Evolutionary conservation across 345 rosid species (phyloP).

Genomic region (Camelina hispida): DNA sequence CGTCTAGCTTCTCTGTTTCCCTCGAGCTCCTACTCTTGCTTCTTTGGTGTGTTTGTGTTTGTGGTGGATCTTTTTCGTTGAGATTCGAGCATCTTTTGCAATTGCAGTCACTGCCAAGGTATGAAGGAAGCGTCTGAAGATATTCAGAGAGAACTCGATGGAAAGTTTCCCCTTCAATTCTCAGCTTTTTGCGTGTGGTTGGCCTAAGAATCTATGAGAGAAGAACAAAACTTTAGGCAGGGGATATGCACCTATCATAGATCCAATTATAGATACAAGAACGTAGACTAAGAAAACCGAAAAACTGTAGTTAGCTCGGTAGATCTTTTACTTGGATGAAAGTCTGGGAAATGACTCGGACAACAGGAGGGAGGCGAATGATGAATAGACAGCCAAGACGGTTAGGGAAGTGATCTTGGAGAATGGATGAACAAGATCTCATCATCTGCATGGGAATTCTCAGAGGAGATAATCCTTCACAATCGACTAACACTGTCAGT

Average conservation of each 20-base stretch:
- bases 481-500: constrained; percentile 84
- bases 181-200: constrained; percentile 75
- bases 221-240: constrained; percentile 15
- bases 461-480: constrained; percentile 84
- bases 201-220: constrained; percentile 77
- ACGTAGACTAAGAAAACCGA: constrained; percentile 4
- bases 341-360: constrained; percentile 85
- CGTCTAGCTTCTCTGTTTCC: constrained; percentile 30
- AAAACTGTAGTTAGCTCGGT: background rate
- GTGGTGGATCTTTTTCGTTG: constrained; percentile 24
- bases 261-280: background rate
- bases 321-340: constrained; percentile 70
- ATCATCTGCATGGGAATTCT: constrained; percentile 90
- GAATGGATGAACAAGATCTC: constrained; percentile 81
- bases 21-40: constrained; percentile 34
- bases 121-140: constrained; percentile 75
- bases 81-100: constrained; percentile 66
- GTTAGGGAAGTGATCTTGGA: constrained; percentile 92
- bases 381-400: constrained; percentile 83
- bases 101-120: constrained; percentile 80
- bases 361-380: constrained; percentile 85
- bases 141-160: constrained; percentile 59
- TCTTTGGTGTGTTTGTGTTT: constrained; percentile 33
- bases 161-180: constrained; percentile 77
- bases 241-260: constrained; percentile 1